These are phyloP conservation scores for Hydrangea macrophylla DNA, from an alignment of 148 eudicot genomes.

Conservation along the genomic window DNA sequence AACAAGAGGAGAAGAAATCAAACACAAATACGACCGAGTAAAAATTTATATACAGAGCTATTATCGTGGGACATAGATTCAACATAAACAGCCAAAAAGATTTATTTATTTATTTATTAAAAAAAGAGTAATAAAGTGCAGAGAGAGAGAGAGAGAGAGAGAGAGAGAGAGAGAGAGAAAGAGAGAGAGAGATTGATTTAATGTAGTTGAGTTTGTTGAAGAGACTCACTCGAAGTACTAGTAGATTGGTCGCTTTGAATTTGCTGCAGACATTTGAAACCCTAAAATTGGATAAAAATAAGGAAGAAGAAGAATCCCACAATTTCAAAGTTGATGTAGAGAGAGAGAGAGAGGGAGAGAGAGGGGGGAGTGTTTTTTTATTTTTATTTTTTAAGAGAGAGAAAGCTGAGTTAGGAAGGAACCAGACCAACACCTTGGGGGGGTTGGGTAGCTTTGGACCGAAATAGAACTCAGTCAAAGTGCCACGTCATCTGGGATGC, in stretches of 20 bases:
- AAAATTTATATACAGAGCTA: conserved; percentile 16
- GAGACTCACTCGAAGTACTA: conserved; percentile 11
- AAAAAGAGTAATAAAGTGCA: background rate
- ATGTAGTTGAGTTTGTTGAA: background rate
- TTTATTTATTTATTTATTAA: too few species aligned
- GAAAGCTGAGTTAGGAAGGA: background rate
- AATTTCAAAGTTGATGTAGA: conserved; percentile 6
- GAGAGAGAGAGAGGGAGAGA: conserved; percentile 9
- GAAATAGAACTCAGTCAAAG: conserved; percentile 25
- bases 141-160: background rate
- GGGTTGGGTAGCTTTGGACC: conserved; percentile 21
- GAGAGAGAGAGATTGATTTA: background rate
- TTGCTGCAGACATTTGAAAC: conserved; percentile 23
- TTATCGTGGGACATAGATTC: conserved; percentile 9
- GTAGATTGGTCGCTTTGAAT: conserved; percentile 11
- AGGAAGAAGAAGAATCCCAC: background rate
- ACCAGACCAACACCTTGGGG: conserved; percentile 11
- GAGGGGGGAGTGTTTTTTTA: background rate
- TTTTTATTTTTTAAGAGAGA: too few species aligned
- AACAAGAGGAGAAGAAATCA: conserved; percentile 23
- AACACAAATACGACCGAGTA: conserved; percentile 36
- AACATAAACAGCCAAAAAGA: conserved; percentile 8
- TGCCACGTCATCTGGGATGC: conserved; percentile 16
- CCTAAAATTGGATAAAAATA: conserved; percentile 11
- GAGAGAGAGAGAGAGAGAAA: background rate